Evolutionary conservation across 441 rosid species (phyloP), one percentile per base, ranked within the genome.

Genomic region (Euphorbia corollata): DNA sequence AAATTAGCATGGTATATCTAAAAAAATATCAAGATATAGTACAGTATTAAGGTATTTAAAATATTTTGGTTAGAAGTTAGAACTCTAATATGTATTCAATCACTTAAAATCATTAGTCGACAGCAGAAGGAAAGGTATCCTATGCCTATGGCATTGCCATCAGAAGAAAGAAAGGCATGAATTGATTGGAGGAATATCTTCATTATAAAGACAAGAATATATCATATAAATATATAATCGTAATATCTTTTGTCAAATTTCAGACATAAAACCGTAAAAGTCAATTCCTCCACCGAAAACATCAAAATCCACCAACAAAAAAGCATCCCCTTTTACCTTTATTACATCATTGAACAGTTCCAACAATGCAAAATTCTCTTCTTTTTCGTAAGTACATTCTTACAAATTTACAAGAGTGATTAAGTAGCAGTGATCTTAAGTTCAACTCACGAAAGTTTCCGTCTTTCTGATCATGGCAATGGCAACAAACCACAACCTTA

Each of bases 401-500:
- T 2, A 18, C 5, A 7, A 18, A 19, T 19, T 19, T 5, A 53
- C 0, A 53, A 53, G 1, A 19, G 7, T 0, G 23, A 0, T 20
- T 20, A 4, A 6, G 5, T 5, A 5, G 11, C 22, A 8, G 27
- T 62, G 34, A 24, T 18, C 16, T 66, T 43, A 4, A 57, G 20
- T 27, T 24, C 18, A 68, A 38, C 32, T 4, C 32, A 27, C n/a
- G n/a, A 27, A 27, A 27, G 32, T 4, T 27, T 27, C 32, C 4
- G 32, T 27, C 32, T 56, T 56, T 56, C 53, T 51, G 60, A 53
- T 18, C 30, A 9, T 43, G 22, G 72, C 38, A 73, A 87, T 87
- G 94, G 84, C 88, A 61, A 67, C 89, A 73, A 80, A 75, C 77
- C 83, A 81, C 73, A 79, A 71, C 79, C 60, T 78, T 16, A 73